Evolutionary conservation across 1,284 basidiomycete species (phyloP), one percentile per base, ranked within the genome.

Genomic region (Spongispora temasekensis): DNA sequence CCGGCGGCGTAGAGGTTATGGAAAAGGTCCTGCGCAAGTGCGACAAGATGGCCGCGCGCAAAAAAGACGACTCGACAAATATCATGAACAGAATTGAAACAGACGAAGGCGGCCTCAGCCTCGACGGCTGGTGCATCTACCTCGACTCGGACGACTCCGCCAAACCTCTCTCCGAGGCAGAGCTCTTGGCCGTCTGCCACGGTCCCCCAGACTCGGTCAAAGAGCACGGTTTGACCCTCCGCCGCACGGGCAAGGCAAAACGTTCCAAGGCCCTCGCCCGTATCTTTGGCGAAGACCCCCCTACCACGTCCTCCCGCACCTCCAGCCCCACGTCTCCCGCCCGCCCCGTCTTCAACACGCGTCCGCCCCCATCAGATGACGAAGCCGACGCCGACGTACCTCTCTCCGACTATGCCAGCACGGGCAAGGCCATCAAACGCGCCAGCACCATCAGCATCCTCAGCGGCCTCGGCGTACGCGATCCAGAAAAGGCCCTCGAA

Each of bases 371-470:
- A 31, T 58, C 66, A 64, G 64, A 79, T 68, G 72, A 84, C 67
- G 76, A 85, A 64, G 61, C 78, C 71, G 56, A 78, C 69, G 75
- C 72, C 56, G 78, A 78, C 57, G 71, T 73, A 6, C 72, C 77
- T 32, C 65, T 66, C 25, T 59, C 79, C 40, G 66, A 67, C 15
- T 68, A 70, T 48, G 55, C 51, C 4, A 51, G 23, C 0, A 23
- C 74, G 53, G 79, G 81, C 57, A 91, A 88, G 71, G 87, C 88
- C 60, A 90, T 90, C 72, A 96, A 97, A 69, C 90, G 97, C 32
- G 97, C 97, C 0, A 96, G 94, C 69, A 94, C 94, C 0, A 88
- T 98, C 69, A 97, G 94, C 72, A 88, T 99, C 67, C 89, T 99
- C 75, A 96, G 93, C 51, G 95, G 94, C 1, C 83, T 98, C 3